Evolutionary conservation across 306 rosid species (phyloP).

Genomic region (Vicia sativa): DNA sequence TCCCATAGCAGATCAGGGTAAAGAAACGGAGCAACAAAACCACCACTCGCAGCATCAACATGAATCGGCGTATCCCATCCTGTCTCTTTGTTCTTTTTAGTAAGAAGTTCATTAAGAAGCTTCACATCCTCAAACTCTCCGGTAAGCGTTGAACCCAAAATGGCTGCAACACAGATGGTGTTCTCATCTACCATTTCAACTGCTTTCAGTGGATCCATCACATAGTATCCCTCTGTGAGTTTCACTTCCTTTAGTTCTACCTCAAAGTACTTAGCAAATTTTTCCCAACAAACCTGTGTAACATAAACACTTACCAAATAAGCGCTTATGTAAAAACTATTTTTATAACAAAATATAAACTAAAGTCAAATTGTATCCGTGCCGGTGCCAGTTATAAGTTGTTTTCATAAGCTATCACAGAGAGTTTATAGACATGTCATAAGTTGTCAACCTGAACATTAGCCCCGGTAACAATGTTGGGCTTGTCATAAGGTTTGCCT

Average conservation of each 20-base stretch:
- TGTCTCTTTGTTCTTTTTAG: slow-evolving; percentile 66
- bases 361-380: no score
- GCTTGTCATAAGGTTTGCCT: slow-evolving; percentile 78
- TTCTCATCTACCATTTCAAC: slow-evolving; percentile 92
- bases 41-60: slow-evolving; percentile 90
- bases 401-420: no score
- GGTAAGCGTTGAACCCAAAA: slow-evolving; percentile 80
- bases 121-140: slow-evolving; percentile 97
- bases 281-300: slow-evolving; percentile 92
- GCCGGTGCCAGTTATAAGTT: no score
- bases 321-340: no score
- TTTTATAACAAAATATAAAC: no score
- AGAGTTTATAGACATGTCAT: background rate
- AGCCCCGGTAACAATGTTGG: slow-evolving; percentile 93
- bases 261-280: slow-evolving; percentile 93
- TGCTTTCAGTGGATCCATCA: slow-evolving; percentile 90
- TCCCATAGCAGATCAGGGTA: slow-evolving; percentile 82
- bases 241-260: slow-evolving; percentile 96
- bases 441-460: slow-evolving; percentile 72
- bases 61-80: slow-evolving; percentile 81
- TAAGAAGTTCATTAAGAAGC: slow-evolving; percentile 70
- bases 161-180: slow-evolving; percentile 94
- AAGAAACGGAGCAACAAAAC: slow-evolving; percentile 82
- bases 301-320: no score
- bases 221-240: slow-evolving; percentile 73